Conservation (phyloP, 306 rosid species). For the Adenanthera pavonina region DNA sequence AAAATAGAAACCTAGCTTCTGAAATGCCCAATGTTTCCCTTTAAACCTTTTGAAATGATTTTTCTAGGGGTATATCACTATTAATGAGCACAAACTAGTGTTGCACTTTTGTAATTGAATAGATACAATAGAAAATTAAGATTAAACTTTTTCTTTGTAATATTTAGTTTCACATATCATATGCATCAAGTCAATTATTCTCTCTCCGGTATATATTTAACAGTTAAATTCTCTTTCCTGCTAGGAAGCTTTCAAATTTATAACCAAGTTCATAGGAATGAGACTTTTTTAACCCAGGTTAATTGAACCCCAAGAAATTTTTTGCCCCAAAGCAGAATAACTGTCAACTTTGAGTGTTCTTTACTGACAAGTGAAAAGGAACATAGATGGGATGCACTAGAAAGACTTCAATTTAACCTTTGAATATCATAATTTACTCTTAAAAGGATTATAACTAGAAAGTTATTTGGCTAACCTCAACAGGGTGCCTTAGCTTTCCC, state of each 20-base stretch:
- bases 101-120: neutral
- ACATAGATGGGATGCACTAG: neutral
- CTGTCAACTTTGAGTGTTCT: neutral
- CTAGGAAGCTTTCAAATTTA: neutral
- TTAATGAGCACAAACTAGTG: neutral
- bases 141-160: neutral
- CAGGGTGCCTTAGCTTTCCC: constrained; percentile 70
- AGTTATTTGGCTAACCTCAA: constrained; percentile 67
- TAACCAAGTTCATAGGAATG: neutral
- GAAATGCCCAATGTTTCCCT: neutral
- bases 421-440: constrained; percentile 1
- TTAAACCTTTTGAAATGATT: neutral
- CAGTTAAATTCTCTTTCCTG: neutral
- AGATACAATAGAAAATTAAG: neutral
- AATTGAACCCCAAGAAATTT: neutral
- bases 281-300: neutral
- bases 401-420: neutral
- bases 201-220: neutral
- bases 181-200: neutral
- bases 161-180: neutral
- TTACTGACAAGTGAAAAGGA: constrained; percentile 5
- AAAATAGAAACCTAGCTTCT: constrained; percentile 16
- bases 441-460: constrained; percentile 17
- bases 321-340: neutral
- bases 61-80: constrained; percentile 8